Percentiles rank a stretch among this genome's conserved stretches.
Evolutionary conservation across 2,329 filamentous ascomycete species (phyloP).

Genomic region (Fusarium palustre): DNA sequence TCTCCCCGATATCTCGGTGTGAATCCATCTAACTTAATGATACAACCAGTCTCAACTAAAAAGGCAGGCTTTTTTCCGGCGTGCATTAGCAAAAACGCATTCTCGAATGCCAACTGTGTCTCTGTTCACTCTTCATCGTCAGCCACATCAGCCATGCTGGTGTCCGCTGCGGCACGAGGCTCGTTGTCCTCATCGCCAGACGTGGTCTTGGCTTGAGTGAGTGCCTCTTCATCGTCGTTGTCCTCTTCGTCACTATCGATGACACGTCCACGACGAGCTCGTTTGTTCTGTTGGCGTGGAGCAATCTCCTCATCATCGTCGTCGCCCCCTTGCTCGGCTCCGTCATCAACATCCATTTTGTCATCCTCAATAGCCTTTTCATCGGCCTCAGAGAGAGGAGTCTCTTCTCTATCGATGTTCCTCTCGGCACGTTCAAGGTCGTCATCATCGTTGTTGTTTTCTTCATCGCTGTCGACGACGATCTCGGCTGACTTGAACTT

Average conservation of each 20-base stretch:
- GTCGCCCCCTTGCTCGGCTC: conserved; percentile 52
- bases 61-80: conserved; percentile 8
- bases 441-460: conserved; percentile 54
- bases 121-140: conserved; percentile 48
- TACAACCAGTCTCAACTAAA: conserved; percentile 29
- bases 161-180: conserved; percentile 49
- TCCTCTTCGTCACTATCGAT: conserved; percentile 67
- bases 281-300: conserved; percentile 58
- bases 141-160: conserved; percentile 56
- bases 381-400: conserved; percentile 53
- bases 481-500: conserved; percentile 92
- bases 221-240: conserved; percentile 43
- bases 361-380: conserved; percentile 55
- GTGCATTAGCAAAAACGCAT: conserved; percentile 32
- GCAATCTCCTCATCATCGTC: conserved; percentile 63
- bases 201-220: conserved; percentile 29
- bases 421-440: conserved; percentile 61
- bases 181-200: conserved; percentile 46
- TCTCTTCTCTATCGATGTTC: conserved; percentile 54
- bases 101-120: conserved; percentile 18
- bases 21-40: conserved; percentile 39
- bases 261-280: conserved; percentile 63
- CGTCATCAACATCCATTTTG: conserved; percentile 65
- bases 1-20: conserved; percentile 19
- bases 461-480: conserved; percentile 80